These are phyloP conservation scores for Sordaria brevicollis DNA, from an alignment of 495 filamentous ascomycete genomes.

Conservation along the genomic window DNA sequence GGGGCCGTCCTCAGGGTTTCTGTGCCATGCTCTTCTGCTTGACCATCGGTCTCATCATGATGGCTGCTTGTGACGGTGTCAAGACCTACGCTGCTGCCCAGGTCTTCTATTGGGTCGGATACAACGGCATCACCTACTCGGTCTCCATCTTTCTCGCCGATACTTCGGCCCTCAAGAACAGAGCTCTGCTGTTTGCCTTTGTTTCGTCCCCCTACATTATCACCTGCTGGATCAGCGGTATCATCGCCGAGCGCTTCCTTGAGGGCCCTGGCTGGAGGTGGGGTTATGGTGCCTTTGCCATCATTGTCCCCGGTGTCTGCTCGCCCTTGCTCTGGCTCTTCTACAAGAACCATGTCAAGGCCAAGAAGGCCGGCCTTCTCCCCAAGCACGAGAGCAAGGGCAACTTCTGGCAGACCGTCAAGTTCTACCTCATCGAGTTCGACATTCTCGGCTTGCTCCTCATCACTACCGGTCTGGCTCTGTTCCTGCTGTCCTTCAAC, in stretches of 20 bases:
- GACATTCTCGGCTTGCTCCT: conserved; percentile 49
- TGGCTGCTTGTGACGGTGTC: conserved; percentile 41
- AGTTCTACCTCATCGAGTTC: conserved; percentile 50
- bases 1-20: conserved; percentile 45
- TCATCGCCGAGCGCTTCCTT: conserved; percentile 35
- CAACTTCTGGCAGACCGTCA: conserved; percentile 35
- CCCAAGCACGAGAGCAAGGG: conserved; percentile 34
- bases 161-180: conserved; percentile 51
- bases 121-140: conserved; percentile 48
- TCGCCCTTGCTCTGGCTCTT: conserved; percentile 45
- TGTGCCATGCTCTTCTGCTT: conserved; percentile 28
- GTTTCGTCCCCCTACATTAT: conserved; percentile 55
- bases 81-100: conserved; percentile 40
- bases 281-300: conserved; percentile 52
- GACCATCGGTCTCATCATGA: conserved; percentile 36
- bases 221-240: conserved; percentile 44
- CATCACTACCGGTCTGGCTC: conserved; percentile 44
- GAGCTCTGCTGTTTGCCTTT: conserved; percentile 53
- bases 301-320: conserved; percentile 46
- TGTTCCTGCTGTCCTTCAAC: conserved; percentile 56
- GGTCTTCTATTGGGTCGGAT: conserved; percentile 44
- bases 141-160: conserved; percentile 57
- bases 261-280: conserved; percentile 46
- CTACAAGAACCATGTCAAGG: conserved; percentile 49
- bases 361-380: conserved; percentile 42